phyloP scores from a whole-genome alignment of 208 protist species.

The Trypanosoma caninum region DNA sequence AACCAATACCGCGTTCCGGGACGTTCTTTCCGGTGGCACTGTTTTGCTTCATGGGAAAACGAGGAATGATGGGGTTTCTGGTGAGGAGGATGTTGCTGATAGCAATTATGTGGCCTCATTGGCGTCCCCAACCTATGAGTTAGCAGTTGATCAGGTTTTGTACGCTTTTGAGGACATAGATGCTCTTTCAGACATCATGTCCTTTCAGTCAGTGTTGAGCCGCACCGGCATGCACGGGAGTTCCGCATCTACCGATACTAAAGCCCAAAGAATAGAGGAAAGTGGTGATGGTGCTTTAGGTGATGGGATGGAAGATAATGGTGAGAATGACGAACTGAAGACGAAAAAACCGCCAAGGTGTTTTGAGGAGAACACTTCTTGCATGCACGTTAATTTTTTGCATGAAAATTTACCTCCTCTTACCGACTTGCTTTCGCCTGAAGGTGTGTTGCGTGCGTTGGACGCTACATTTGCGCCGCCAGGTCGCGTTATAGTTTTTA shows the following conservation, averaged over 20 bases:
- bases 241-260: neutral
- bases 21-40: conserved; percentile 27
- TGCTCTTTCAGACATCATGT: conserved; percentile 29
- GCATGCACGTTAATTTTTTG: too few species aligned
- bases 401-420: conserved; percentile 17
- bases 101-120: neutral
- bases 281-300: too few species aligned
- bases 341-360: neutral
- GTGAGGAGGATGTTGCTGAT: too few species aligned
- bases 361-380: neutral
- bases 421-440: conserved; percentile 70
- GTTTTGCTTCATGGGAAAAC: conserved; percentile 10
- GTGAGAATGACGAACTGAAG: neutral
- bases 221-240: neutral
- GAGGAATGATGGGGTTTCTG: neutral
- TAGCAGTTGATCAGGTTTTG: conserved; percentile 50
- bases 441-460: conserved; percentile 81
- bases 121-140: conserved; percentile 1
- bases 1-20: conserved; percentile 60
- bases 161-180: conserved; percentile 88
- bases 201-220: conserved; percentile 11
- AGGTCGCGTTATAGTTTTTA: conserved; percentile 88
- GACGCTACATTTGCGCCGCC: conserved; percentile 78
- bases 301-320: too few species aligned
- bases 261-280: neutral